Conservation (phyloP, 805 yeast genomes). For the Yarrowia divulgata region DNA sequence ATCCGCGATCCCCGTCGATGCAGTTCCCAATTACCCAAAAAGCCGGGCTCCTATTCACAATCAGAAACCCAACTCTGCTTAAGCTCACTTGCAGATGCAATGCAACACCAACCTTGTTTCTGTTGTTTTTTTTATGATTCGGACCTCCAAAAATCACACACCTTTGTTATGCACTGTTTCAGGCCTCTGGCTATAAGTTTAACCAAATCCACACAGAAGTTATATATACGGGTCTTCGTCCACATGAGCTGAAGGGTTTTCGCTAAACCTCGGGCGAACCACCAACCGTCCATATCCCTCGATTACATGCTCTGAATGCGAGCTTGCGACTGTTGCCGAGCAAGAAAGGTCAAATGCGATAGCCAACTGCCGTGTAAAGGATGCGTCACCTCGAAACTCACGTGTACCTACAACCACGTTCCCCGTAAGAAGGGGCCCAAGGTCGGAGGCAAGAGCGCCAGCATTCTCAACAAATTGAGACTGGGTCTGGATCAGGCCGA, state of each 20-base stretch:
- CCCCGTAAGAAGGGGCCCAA: conserved; percentile 38
- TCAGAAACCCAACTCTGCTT: background rate
- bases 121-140: background rate
- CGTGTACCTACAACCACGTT: conserved; percentile 35
- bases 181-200: conserved; percentile 16
- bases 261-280: background rate
- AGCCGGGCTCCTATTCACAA: background rate
- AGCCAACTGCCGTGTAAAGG: conserved; percentile 37
- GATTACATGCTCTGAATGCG: conserved; percentile 36
- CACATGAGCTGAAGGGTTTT: background rate
- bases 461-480: conserved; percentile 29
- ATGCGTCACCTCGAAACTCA: conserved; percentile 30
- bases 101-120: conserved; percentile 16
- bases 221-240: conserved; percentile 14
- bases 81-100: background rate
- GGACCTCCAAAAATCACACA: background rate
- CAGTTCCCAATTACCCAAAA: background rate
- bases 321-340: conserved; percentile 38
- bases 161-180: conserved; percentile 27
- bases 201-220: background rate
- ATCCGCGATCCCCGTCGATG: conserved; percentile 6
- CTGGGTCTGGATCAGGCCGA: conserved; percentile 18
- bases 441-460: conserved; percentile 34
- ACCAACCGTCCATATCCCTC: background rate
- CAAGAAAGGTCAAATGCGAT: conserved; percentile 35